Percentiles rank a stretch among this genome's conserved stretches.
Conservation (phyloP, 2,329 filamentous ascomycete species). For the Bertia moriformis region DNA sequence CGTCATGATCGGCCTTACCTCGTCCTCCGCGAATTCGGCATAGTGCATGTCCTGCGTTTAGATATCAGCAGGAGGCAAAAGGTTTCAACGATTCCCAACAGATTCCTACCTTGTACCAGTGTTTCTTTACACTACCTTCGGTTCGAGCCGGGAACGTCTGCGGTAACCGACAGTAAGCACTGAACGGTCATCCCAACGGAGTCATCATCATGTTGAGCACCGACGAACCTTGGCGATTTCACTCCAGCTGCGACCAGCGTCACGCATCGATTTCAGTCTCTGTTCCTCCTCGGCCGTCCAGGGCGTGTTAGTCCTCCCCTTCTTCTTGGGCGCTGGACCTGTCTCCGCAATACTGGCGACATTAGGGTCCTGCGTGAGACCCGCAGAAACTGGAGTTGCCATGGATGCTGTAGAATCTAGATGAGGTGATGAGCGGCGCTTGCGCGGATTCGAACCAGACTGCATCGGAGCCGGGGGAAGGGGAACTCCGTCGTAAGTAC, state of each 20-base stretch:
- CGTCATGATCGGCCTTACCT: conserved; percentile 31
- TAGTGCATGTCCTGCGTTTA: conserved; percentile 56
- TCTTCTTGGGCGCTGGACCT: conserved; percentile 25
- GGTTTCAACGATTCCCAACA: neutral
- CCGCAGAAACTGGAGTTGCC: neutral
- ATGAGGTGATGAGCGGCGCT: neutral
- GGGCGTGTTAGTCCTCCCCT: conserved; percentile 55
- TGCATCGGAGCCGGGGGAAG: neutral
- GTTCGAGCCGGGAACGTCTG: conserved; percentile 53
- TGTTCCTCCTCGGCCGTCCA: conserved; percentile 59
- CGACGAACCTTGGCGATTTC: conserved; percentile 39
- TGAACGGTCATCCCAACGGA: neutral
- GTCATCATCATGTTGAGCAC: neutral
- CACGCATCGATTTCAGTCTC: conserved; percentile 51
- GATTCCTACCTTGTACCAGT: conserved; percentile 54
- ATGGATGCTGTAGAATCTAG: neutral
- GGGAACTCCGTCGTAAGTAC: conserved; percentile 14
- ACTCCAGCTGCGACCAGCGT: conserved; percentile 54
- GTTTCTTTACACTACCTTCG: conserved; percentile 62
- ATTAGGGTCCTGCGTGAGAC: neutral
- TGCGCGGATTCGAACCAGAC: neutral
- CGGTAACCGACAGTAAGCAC: too few relatives aligned
- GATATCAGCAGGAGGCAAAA: neutral
- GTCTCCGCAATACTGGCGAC: neutral
- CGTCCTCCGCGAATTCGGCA: conserved; percentile 57